A percentile compares a stretch with the other conserved stretches of the same genome.
Evolutionary conservation across 148 eudicot species (phyloP).

Genomic region (Arctostaphylos glauca): DNA sequence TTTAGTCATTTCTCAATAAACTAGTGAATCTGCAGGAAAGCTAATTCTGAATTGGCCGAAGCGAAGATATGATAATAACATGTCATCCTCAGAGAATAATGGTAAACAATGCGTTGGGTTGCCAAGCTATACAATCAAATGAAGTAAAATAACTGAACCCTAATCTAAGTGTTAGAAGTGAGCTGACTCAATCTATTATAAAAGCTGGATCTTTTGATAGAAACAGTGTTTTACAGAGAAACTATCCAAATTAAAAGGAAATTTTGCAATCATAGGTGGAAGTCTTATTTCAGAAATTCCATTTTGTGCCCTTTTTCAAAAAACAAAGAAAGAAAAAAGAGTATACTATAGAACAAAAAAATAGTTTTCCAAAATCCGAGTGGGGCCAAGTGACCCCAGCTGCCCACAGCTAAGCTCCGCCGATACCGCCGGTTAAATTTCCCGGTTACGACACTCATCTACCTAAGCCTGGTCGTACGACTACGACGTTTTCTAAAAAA

Average conservation of each 20-base stretch:
- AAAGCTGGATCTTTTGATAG: not conserved
- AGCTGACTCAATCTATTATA: not conserved
- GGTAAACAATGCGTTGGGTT: not conserved
- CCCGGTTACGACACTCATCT: not conserved
- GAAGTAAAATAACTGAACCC: not conserved
- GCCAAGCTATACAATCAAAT: not conserved
- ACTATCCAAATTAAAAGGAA: too few species aligned
- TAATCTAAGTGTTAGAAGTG: not conserved
- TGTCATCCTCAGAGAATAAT: not conserved
- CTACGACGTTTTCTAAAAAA: not conserved
- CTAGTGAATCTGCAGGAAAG: not conserved
- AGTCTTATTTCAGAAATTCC: not conserved
- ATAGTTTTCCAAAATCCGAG: not conserved
- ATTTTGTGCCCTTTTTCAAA: not conserved
- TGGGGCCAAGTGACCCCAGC: not conserved
- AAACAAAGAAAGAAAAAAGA: not conserved
- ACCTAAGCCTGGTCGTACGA: not conserved
- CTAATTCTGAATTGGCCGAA: not conserved
- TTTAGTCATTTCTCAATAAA: not conserved
- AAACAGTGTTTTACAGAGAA: not conserved
- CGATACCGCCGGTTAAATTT: not conserved
- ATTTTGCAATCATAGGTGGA: not conserved
- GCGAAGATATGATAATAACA: not conserved
- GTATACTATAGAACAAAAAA: not conserved
- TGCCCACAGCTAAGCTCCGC: not conserved